Evolutionary conservation across 148 eudicot species (phyloP), one percentile per base, ranked within the genome.

Genomic region (Diospyros kaki): DNA sequence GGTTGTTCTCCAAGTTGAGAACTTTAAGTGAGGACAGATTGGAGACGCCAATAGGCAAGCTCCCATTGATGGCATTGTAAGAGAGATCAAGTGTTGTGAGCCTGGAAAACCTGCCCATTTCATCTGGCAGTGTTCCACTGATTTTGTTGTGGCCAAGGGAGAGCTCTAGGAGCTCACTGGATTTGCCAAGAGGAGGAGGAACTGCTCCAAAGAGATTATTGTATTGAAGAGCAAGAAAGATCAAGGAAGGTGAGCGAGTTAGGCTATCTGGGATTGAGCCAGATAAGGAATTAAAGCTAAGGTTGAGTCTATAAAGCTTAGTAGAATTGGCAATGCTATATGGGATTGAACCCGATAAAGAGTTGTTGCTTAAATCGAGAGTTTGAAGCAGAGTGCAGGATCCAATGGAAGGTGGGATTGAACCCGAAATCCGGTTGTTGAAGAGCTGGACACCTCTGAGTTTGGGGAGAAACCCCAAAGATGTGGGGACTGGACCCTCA

Each of bases 391-490:
- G 75, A 42, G 84, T 87, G 63, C 87, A 87, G 3, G 75, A 72
- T 5, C 96, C 91, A 46, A 93, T 71, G 14, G 95, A 82, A 73
- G 86, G 73, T 4, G 97, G 97, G 75, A 93, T 87, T 1, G 93
- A 82, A 69, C 97, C 97, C 14, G 88, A 73, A 77, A 93, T 66
- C 28, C 83, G 79, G 18, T 90, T 93, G 65, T 89, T 93, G 69
- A 87, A 93, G 11, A 93, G 73, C 54, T 93, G 95, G 74, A 93
- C 79, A 39, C 97, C 97, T 81, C 97, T 81, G 67, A 93, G 52
- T 4, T 48, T 48, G 42, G 93, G 95, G 13, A 93, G 76, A 8
- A 83, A 76, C 6, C 96, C 97, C 78, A 93, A 67, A 59, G 90
- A 55, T 7, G 81, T 14, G 10, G 97, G 97, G 68, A 93, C 86